Conservation (phyloP, 345 rosid species). For the Eucalyptus sp. region DNA sequence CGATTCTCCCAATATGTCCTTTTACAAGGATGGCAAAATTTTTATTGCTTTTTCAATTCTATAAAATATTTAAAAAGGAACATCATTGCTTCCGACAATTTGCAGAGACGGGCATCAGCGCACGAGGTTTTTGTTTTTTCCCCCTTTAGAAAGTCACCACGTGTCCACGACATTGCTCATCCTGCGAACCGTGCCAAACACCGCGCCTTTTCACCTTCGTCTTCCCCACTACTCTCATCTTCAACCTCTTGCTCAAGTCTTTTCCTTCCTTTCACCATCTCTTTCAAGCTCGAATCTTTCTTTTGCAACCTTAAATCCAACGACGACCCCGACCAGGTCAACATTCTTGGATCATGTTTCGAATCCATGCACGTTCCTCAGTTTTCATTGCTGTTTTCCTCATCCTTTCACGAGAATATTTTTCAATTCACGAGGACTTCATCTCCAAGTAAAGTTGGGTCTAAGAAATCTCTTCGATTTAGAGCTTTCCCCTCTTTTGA, state of each 20-base stretch:
- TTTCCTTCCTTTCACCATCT: not conserved
- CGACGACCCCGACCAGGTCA: not conserved
- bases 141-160: not conserved
- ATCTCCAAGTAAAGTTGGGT: not conserved
- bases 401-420: not conserved
- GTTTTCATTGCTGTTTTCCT: not conserved
- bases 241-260: not conserved
- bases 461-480: not conserved
- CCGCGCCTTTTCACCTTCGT: not conserved
- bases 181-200: not conserved
- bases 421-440: not conserved
- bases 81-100: not conserved
- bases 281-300: not conserved
- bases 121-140: too few species aligned
- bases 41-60: not conserved
- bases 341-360: not conserved
- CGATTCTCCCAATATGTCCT: not conserved
- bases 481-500: not conserved
- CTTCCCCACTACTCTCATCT: too few species aligned
- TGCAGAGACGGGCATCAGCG: not conserved
- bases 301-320: too few species aligned
- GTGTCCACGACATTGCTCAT: not conserved
- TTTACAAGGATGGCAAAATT: not conserved
- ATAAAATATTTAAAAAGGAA: too few species aligned
- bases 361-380: not conserved